Conservation (phyloP, 306 rosid species). For the Trifolium pratense region DNA sequence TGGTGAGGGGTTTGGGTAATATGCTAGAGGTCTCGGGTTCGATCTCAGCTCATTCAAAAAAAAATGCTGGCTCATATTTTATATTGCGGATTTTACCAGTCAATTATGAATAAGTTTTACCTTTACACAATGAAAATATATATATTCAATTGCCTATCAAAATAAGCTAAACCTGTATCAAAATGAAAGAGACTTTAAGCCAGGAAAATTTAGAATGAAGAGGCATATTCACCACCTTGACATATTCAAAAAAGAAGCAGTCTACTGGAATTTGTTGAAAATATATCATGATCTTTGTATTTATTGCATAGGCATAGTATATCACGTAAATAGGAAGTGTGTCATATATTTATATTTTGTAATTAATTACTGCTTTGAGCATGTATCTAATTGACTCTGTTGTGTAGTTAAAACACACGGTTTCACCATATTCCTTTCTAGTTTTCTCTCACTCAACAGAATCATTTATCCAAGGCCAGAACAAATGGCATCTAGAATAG, state of each 20-base stretch:
- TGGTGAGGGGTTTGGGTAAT: too few relatives aligned
- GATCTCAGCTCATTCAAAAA: too few relatives aligned
- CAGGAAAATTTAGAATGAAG: neutral
- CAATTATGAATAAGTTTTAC: too few relatives aligned
- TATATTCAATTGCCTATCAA: too few relatives aligned
- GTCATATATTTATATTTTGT: neutral
- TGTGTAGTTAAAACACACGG: neutral
- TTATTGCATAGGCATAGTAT: neutral
- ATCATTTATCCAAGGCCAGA: conserved; percentile 12
- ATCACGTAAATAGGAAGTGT: neutral
- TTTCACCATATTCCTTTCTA: neutral
- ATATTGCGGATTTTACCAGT: too few relatives aligned
- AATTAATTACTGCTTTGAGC: neutral
- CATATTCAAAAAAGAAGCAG: conserved; percentile 1
- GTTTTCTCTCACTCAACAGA: neutral
- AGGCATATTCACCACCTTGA: conserved; percentile 3
- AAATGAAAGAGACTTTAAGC: too few relatives aligned
- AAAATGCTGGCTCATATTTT: too few relatives aligned
- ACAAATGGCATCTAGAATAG: conserved; percentile 27
- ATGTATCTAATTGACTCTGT: neutral
- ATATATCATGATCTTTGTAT: neutral
- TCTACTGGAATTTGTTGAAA: neutral
- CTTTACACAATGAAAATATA: too few relatives aligned
- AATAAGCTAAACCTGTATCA: too few relatives aligned
- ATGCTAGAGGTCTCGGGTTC: too few relatives aligned